phyloP scores from a whole-genome alignment of 192 early-diverging fungal species.

The Linnemannia zychae region DNA sequence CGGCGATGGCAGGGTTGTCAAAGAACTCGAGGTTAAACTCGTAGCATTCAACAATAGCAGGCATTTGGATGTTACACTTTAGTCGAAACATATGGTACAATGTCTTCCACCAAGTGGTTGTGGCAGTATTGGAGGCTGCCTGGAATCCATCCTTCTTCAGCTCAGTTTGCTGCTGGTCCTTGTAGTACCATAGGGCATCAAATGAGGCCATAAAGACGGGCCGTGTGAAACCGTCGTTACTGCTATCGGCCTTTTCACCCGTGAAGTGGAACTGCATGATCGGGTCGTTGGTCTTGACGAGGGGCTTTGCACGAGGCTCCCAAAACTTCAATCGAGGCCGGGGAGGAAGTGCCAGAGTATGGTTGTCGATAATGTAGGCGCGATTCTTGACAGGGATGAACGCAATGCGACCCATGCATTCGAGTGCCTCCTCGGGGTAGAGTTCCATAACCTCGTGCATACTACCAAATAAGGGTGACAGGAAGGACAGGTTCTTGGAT shows the following conservation, averaged over 20 bases:
- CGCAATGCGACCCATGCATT: neutral
- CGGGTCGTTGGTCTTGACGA: constrained; percentile 10
- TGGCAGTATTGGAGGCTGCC: neutral
- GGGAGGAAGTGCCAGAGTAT: constrained; percentile 2
- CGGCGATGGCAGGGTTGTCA: constrained; percentile 38
- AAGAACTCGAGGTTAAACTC: constrained; percentile 28
- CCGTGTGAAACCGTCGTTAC: constrained; percentile 9
- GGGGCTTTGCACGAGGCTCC: neutral
- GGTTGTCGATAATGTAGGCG: constrained; percentile 11
- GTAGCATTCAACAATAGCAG: constrained; percentile 13
- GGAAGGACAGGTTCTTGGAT: constrained; percentile 21
- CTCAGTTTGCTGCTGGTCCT: neutral
- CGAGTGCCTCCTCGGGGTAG: constrained; percentile 22
- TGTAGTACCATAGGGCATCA: constrained; percentile 5
- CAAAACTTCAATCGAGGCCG: constrained; percentile 18
- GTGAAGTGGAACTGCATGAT: constrained; percentile 21
- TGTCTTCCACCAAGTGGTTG: neutral
- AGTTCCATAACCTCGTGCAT: constrained; percentile 20
- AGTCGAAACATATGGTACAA: constrained; percentile 13
- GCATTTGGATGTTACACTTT: neutral
- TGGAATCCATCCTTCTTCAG: neutral
- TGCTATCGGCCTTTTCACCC: neutral
- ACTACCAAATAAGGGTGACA: constrained; percentile 16
- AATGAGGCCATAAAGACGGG: constrained; percentile 8
- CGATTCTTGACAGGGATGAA: neutral